Evolutionary conservation across 1,139 yeast genomes (phyloP).

Genomic region (Zhuliangozyma parablackwelliae): DNA sequence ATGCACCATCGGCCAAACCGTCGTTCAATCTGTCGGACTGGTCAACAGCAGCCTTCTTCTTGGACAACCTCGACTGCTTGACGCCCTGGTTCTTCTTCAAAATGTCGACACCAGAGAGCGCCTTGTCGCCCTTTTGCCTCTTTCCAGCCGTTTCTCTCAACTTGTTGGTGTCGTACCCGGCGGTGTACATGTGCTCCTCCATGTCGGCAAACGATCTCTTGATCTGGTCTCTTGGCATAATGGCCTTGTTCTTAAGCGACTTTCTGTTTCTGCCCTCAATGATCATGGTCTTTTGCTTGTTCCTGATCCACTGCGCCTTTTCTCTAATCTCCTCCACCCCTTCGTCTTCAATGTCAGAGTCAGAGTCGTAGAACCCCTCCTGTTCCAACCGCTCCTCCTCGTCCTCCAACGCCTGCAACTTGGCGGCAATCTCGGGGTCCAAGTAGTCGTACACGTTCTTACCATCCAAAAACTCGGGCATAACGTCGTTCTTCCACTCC

Average conservation of each 20-base stretch:
- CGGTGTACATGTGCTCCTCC: conserved; percentile 83
- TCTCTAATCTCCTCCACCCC: conserved; percentile 71
- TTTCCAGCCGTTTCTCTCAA: conserved; percentile 48
- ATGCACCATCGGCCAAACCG: conserved; percentile 81
- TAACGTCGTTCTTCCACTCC: conserved; percentile 94
- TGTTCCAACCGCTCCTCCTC: conserved; percentile 92
- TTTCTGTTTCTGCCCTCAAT: conserved; percentile 85
- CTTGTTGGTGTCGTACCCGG: conserved; percentile 81
- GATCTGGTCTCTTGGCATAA: conserved; percentile 88
- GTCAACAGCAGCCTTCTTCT: conserved; percentile 45
- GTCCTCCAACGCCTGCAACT: conserved; percentile 90
- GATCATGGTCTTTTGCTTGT: conserved; percentile 90
- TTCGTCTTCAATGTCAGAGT: conserved; percentile 60
- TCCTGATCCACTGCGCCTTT: conserved; percentile 93
- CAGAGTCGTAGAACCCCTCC: conserved; percentile 95
- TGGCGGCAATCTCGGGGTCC: conserved; percentile 92
- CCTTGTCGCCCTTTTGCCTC: conserved; percentile 31
- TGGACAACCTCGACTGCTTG: conserved; percentile 37
- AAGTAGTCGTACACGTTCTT: conserved; percentile 95
- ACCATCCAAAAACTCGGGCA: conserved; percentile 97
- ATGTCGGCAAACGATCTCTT: conserved; percentile 72
- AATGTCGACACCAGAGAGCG: conserved; percentile 70
- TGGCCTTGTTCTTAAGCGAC: conserved; percentile 79
- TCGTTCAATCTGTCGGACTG: conserved; percentile 82
- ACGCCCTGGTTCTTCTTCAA: conserved; percentile 53